A percentile compares a stretch with the other conserved stretches of the same genome.
These are phyloP conservation scores for Gnaphalium uliginosum DNA, from an alignment of 129 eudicot genomes.

Conservation along the genomic window DNA sequence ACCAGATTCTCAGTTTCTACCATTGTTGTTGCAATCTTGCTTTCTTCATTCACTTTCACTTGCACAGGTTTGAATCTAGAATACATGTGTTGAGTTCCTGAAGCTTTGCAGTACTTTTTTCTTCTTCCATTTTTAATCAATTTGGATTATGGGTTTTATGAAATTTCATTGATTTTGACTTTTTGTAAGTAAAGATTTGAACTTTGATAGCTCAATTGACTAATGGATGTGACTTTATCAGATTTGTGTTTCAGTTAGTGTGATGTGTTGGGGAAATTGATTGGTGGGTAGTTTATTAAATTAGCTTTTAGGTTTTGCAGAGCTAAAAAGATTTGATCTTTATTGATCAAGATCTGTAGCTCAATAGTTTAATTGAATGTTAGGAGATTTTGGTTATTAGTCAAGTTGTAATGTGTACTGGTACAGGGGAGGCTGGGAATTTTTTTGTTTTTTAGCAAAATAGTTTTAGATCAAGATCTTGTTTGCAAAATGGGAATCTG, in stretches of 20 bases:
- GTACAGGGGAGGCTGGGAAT: not conserved
- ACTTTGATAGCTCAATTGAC: not conserved
- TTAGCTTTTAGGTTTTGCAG: not conserved
- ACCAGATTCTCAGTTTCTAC: constrained; percentile 33
- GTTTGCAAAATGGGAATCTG: not conserved
- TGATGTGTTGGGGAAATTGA: not conserved
- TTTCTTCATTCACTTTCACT: constrained; percentile 59
- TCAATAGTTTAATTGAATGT: too few relatives aligned
- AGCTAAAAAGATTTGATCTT: not conserved
- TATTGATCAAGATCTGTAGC: not conserved
- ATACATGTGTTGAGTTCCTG: not conserved
- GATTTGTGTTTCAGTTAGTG: not conserved
- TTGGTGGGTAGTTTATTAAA: not conserved
- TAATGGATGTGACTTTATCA: not conserved
- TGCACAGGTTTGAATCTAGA: constrained; percentile 55
- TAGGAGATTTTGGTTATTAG: too few relatives aligned
- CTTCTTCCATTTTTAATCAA: constrained; percentile 10
- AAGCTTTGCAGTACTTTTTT: not conserved
- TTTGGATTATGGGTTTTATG: constrained; percentile 27
- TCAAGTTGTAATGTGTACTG: not conserved
- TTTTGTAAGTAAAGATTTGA: not conserved
- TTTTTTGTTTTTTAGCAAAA: not conserved
- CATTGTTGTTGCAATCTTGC: constrained; percentile 42
- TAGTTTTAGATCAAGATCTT: not conserved
- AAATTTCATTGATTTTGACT: not conserved